Evolutionary conservation across 345 rosid genomes (phyloP), one percentile per base, ranked within the genome.

Genomic region (Linum tenue): DNA sequence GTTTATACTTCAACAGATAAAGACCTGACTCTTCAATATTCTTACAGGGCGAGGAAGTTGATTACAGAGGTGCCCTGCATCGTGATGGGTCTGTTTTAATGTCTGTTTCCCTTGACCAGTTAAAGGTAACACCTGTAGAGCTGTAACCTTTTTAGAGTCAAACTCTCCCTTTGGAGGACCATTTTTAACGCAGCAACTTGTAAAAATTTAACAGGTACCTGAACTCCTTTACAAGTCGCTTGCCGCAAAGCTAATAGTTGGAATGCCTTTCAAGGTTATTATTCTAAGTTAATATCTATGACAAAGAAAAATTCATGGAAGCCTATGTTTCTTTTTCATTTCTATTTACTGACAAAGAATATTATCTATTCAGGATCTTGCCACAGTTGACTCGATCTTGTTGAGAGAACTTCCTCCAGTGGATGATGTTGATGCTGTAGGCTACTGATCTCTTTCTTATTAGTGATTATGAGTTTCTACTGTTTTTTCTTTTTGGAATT

Each of bases 81-180:
- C 96, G 99, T 63, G 97, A 94, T 81, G 99, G 99, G 63, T 94
- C 97, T n/a, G 97, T 94, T 68, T 83, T 94, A 37, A 86, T 85
- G 97, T 81, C 92, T 4, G 80, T 90, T 76, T 80, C 95, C 69
- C 64, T 85, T 71, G 84, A 94, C 78, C 92, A 90, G 69, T 77
- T 94, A 60, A 90, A 90, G 86, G 97, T 87, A 75, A 63, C 39
- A 14, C 16, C 70, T 59, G 2, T 56, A 48, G 31, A n/a, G 39
- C 5, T 53, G 17, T 15, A 2, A 9, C 3, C 11, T 12, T 48
- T 2, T 48, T 6, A 9, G 9, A 15, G 9, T 48, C 12, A 15
- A 48, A 48, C 53, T 48, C 2, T 48, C 53, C 15, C 9, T 48
- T 6, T 48, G 53, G 53, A 5, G 14, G 14, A 48, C 53, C 14